These are phyloP conservation scores for Pleurotus citrinopileatus DNA, from an alignment of 768 basidiomycete species.

Conservation along the genomic window DNA sequence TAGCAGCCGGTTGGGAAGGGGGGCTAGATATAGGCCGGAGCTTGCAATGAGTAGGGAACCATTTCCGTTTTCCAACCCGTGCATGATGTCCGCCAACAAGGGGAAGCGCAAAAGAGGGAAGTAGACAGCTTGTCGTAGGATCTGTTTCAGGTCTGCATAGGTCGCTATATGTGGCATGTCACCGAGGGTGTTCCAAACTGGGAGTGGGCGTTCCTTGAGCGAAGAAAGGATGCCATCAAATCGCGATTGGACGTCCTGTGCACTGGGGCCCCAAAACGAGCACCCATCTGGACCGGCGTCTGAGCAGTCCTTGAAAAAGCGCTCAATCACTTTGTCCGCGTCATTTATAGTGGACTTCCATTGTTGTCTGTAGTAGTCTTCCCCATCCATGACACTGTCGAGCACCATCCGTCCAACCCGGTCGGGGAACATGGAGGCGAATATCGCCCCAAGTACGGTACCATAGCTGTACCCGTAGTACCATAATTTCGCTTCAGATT, in stretches of 20 bases:
- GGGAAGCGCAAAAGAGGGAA: conserved; percentile 16
- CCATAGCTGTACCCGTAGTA: conserved; percentile 22
- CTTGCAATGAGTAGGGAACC: conserved; percentile 4
- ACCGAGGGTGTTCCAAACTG: conserved; percentile 11
- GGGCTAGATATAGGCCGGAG: neutral
- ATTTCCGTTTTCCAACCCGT: conserved; percentile 22
- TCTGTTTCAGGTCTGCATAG: conserved; percentile 14
- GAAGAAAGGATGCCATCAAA: conserved; percentile 14
- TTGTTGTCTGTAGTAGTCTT: conserved; percentile 17
- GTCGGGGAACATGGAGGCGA: conserved; percentile 33
- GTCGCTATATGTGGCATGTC: conserved; percentile 20
- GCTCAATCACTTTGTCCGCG: conserved; percentile 19
- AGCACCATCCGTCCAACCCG: conserved; percentile 28
- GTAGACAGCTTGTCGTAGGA: conserved; percentile 20
- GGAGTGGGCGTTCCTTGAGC: conserved; percentile 16
- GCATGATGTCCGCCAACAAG: conserved; percentile 17
- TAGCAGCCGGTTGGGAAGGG: neutral
- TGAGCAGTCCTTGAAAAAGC: conserved; percentile 19
- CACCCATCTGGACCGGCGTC: conserved; percentile 19
- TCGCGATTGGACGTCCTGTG: conserved; percentile 13
- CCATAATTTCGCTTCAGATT: neutral
- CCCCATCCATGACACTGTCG: conserved; percentile 28
- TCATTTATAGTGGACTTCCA: conserved; percentile 17
- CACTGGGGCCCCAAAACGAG: conserved; percentile 19
- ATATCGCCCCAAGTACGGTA: conserved; percentile 24